Base-by-base conservation (phyloP, 768 basidiomycete genomes). In the Lentinula guzmanii region DNA sequence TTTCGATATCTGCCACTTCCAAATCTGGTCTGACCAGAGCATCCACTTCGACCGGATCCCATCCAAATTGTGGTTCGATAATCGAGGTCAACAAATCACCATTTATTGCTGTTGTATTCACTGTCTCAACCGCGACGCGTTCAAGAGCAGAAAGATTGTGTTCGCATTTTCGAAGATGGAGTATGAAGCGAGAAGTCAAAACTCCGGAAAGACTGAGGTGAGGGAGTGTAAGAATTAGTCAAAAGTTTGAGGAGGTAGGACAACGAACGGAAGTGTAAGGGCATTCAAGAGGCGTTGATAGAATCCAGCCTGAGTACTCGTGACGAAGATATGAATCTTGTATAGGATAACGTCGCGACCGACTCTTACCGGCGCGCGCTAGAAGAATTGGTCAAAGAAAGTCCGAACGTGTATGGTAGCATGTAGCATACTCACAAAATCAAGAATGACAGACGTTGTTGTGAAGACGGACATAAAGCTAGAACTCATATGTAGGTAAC, bases 211-310 rank as follows among this genome's bases (percentile, higher is more conserved):
- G 39, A 43, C 60, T 61, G 13, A 31, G 31, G 34, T 28, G 31
- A 10, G 31, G 5, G 33, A 35, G 31, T 3, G 24, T n/a, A 15
- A 34, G 21, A 7, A 7, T 8, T 8, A n/a, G 8, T 11, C 1
- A 28, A 3, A 28, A 3, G 2, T 28, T 3, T 16, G 34, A 45
- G 5, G 43, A 21, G 13, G 18, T 4, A n/a, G 51, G 34, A 13
- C 33, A 28, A 57, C 69, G 51, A 52, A 71, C 70, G 69, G 70
- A 9, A 70, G 60, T 1, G 67, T 68, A 31, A 68, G 65, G 2
- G 69, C 70, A 41, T 70, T 70, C 3, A 68, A 64, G 10, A 70
- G 65, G 37, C 70, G 66, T 63, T 72, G 71, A 21, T 70, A 61
- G 59, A 72, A 70, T 9, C 70, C 69, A 31, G 68, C 64, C 69